Conservation (phyloP, 352 stramenopile species). For the Globisporangium radiosum region DNA sequence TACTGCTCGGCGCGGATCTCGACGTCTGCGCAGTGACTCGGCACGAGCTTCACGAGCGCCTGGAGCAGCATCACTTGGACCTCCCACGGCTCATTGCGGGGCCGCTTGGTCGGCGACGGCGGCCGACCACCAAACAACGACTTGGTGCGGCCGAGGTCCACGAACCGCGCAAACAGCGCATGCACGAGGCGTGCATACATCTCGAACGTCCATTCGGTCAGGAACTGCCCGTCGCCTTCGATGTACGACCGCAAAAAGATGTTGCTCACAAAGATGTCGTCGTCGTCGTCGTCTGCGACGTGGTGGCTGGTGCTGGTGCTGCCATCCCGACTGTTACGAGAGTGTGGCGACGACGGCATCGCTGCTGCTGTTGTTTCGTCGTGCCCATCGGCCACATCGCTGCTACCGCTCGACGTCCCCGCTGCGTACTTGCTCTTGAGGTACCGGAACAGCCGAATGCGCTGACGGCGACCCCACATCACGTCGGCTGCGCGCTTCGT, state of each 20-base stretch:
- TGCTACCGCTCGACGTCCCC: conserved; percentile 15
- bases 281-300: background rate
- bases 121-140: conserved; percentile 33
- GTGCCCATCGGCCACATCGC: conserved; percentile 17
- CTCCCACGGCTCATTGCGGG: conserved; percentile 49
- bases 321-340: conserved; percentile 6
- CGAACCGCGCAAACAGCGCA: conserved; percentile 51
- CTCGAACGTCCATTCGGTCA: conserved; percentile 63
- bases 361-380: conserved; percentile 8
- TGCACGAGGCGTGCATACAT: conserved; percentile 67
- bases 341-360: too few relatives aligned
- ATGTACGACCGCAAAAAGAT: conserved; percentile 82
- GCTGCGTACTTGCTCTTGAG: conserved; percentile 64
- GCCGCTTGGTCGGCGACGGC: conserved; percentile 7
- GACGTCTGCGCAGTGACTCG: conserved; percentile 40
- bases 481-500: conserved; percentile 70
- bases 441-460: conserved; percentile 47
- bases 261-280: conserved; percentile 69
- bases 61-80: conserved; percentile 78
- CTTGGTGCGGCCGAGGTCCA: conserved; percentile 44
- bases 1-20: conserved; percentile 54
- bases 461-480: conserved; percentile 58
- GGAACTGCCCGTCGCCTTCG: conserved; percentile 69
- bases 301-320: background rate
- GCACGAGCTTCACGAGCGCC: conserved; percentile 55